Percentiles rank a stretch among this genome's conserved stretches.
phyloP scores from a whole-genome alignment of 2,329 filamentous ascomycete genomes.

The Colletotrichum acutatum region DNA sequence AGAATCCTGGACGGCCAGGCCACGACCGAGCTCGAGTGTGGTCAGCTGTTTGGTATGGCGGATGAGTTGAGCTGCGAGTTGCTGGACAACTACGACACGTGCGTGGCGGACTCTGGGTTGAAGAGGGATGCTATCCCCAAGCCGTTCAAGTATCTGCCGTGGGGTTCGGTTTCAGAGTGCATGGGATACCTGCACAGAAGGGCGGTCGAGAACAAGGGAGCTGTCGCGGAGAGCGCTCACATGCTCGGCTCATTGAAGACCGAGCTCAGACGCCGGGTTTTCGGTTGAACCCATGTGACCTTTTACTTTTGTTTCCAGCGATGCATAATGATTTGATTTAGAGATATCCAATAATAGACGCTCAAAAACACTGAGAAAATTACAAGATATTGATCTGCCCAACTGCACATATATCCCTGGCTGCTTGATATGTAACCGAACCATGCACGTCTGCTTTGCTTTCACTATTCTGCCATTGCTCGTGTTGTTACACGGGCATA shows the following conservation, averaged over 20 bases:
- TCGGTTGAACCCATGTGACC: conserved; percentile 28
- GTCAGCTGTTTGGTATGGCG: conserved; percentile 74
- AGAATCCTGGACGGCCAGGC: conserved; percentile 59
- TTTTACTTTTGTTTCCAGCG: not conserved
- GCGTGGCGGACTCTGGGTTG: conserved; percentile 21
- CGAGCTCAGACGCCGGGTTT: conserved; percentile 42
- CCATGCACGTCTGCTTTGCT: no score
- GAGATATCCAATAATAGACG: conserved; percentile 23
- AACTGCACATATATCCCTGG: no score
- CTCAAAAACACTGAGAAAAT: not conserved
- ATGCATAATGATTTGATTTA: not conserved
- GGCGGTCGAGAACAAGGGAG: conserved; percentile 38
- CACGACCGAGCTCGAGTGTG: conserved; percentile 53
- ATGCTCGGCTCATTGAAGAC: conserved; percentile 43
- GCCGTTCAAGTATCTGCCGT: conserved; percentile 39
- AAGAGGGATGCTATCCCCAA: conserved; percentile 27
- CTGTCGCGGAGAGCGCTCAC: conserved; percentile 37
- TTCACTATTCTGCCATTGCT: not conserved
- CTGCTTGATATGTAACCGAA: no score
- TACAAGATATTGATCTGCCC: not conserved
- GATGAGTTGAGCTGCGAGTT: conserved; percentile 85
- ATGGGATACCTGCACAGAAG: conserved; percentile 38
- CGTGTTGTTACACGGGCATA: not conserved
- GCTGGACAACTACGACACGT: conserved; percentile 40
- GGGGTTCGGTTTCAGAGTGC: conserved; percentile 38